Conservation (phyloP, 768 basidiomycete species). For the Serpula lacrymans region DNA sequence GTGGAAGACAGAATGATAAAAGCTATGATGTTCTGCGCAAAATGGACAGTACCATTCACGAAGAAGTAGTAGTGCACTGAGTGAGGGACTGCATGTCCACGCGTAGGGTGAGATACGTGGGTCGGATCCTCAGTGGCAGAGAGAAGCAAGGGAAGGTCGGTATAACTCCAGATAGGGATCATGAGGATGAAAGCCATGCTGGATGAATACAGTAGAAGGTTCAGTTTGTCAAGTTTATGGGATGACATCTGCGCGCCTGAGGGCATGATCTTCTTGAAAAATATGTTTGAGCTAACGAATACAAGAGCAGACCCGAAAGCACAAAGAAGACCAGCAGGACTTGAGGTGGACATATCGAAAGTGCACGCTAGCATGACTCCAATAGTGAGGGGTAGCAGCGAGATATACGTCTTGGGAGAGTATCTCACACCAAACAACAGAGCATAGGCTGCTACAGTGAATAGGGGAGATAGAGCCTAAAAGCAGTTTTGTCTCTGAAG, state of each 20-base stretch:
- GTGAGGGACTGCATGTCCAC: constrained; percentile 48
- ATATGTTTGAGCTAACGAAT: constrained; percentile 97
- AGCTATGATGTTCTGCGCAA: constrained; percentile 95
- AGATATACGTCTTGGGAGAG: constrained; percentile 85
- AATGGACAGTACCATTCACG: constrained; percentile 94
- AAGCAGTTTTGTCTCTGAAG: constrained; percentile 4
- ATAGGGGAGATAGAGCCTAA: constrained; percentile 93
- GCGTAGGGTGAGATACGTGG: constrained; percentile 43
- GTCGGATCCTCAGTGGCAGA: constrained; percentile 36
- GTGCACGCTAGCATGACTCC: constrained; percentile 98
- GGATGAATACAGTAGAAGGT: constrained; percentile 91
- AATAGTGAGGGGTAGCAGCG: constrained; percentile 88
- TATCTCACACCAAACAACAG: constrained; percentile 92
- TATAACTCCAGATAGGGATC: constrained; percentile 93
- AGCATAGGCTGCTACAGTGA: constrained; percentile 96
- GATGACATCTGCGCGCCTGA: constrained; percentile 43
- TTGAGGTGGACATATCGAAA: constrained; percentile 87
- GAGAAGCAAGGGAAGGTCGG: constrained; percentile 74
- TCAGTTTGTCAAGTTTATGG: constrained; percentile 94
- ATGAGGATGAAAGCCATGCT: constrained; percentile 92
- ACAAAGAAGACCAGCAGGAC: constrained; percentile 82
- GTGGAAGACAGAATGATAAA: constrained; percentile 95
- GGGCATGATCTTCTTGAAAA: constrained; percentile 98
- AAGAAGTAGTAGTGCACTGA: constrained; percentile 80
- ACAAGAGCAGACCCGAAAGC: constrained; percentile 96